phyloP scores from a whole-genome alignment of 371 early-diverging fungal species.

The Dichotomocladium elegans region DNA sequence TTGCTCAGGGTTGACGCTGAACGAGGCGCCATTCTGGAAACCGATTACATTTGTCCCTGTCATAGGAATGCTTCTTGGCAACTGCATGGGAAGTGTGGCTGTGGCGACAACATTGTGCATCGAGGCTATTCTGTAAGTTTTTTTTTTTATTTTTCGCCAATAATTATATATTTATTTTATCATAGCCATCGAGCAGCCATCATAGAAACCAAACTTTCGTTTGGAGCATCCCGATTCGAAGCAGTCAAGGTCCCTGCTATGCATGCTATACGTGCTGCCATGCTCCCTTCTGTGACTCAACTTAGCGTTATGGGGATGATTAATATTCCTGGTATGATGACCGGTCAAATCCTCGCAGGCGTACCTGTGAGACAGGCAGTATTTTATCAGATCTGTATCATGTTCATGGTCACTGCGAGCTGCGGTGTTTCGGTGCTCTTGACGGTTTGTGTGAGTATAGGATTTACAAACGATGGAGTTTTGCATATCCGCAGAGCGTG shows the following conservation, averaged over 20 bases:
- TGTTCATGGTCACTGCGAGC: constrained; percentile 78
- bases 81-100: constrained; percentile 79
- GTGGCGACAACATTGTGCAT: constrained; percentile 69
- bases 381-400: constrained; percentile 76
- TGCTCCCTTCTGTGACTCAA: constrained; percentile 80
- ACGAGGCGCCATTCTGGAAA: constrained; percentile 66
- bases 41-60: constrained; percentile 83
- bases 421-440: constrained; percentile 62
- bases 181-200: constrained; percentile 1
- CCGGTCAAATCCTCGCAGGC: constrained; percentile 86
- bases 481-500: neutral
- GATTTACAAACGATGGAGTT: neutral
- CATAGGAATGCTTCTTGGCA: constrained; percentile 85
- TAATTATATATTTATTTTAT: neutral
- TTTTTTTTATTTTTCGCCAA: neutral
- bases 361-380: constrained; percentile 77
- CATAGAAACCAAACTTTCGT: constrained; percentile 55
- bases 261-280: constrained; percentile 71
- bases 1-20: constrained; percentile 64
- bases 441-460: constrained; percentile 54
- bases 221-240: constrained; percentile 87
- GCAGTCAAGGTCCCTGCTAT: constrained; percentile 68
- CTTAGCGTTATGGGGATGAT: constrained; percentile 87
- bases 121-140: constrained; percentile 46
- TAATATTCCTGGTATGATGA: constrained; percentile 87